Conservation (phyloP, 2,329 filamentous ascomycete genomes). For the Arthrocladium fulminans region DNA sequence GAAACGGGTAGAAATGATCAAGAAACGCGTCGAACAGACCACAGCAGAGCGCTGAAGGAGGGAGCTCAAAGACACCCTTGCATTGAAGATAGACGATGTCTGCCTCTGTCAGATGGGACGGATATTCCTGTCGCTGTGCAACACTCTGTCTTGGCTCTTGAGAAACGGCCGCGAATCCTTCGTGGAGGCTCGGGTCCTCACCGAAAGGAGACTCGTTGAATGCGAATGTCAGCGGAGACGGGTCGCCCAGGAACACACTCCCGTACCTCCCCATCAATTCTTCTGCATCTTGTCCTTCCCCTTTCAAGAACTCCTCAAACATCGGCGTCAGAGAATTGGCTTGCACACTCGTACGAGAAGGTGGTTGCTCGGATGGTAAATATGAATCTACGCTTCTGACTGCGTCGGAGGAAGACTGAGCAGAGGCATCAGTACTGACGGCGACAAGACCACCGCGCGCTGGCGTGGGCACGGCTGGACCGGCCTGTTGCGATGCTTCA, state of each 20-base stretch:
- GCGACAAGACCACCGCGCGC: not conserved
- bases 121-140: conserved; percentile 2
- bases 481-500: not conserved
- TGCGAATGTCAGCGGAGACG: conserved; percentile 12
- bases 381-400: not conserved
- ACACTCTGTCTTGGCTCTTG: not conserved
- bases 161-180: not conserved
- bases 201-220: conserved; percentile 11
- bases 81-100: conserved; percentile 11
- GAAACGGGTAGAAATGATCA: conserved; percentile 10
- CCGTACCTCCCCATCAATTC: conserved; percentile 12
- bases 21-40: conserved; percentile 8
- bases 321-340: conserved; percentile 8
- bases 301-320: conserved; percentile 12
- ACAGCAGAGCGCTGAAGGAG: conserved; percentile 1
- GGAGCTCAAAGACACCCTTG: conserved; percentile 9
- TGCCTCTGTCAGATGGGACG: conserved; percentile 9
- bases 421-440: not conserved
- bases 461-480: not conserved
- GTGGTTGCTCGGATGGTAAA: not conserved
- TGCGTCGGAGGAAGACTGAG: not conserved
- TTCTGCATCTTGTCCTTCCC: conserved; percentile 10
- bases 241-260: conserved; percentile 10
- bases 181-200: not conserved
- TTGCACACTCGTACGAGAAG: not conserved